Base-by-base conservation (phyloP, 2,329 filamentous ascomycete species). In the Fusarium dimerum region DNA sequence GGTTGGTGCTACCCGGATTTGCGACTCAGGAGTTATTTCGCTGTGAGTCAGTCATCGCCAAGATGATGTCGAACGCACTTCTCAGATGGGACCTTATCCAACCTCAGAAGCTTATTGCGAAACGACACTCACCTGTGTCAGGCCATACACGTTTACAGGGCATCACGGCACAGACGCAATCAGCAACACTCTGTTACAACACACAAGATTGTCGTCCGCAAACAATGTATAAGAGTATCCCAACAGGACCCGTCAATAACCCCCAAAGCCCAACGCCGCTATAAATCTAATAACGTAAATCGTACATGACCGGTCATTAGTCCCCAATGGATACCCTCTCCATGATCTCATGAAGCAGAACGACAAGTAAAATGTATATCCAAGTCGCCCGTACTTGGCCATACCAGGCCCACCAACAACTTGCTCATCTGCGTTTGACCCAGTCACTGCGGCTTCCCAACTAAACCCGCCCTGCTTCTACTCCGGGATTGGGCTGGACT, bases 401-500 rank as follows among this genome's bases (percentile, higher is more conserved):
- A 34, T 26, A 34, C 38, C 15, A 40, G 36, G 11, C 40, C n/a
- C 46, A 15, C 13, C 36, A 48, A 11, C 16, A 32, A 10, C 15
- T 18, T 47, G 5, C 32, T 36, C 32, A 9, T 36, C 32, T 6
- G 20, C 20, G 20, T 26, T 26, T 7, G 20, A 36, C 10, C 32
- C 32, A 36, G 32, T 36, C 32, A 36, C 10, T 15, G 13, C 32
- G 5, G 13, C 20, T 36, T 15, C 32, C 32, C 32, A 6, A 36
- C 13, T 26, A 26, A 26, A 26, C 32, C 15, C 29, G 38, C 17
- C 40, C 9, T 20, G 40, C 32, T 36, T 47, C 62, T 68, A 74
- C 59, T 73, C 71, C 6, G 70, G 70, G 51, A 73, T 73, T 3
- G 67, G 57, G 44, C 59, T 66, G n/a, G 62, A 58, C 47, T 63